These are phyloP conservation scores for Phytopythium chamaehyphon DNA, from an alignment of 352 stramenopile genomes.

Conservation along the genomic window DNA sequence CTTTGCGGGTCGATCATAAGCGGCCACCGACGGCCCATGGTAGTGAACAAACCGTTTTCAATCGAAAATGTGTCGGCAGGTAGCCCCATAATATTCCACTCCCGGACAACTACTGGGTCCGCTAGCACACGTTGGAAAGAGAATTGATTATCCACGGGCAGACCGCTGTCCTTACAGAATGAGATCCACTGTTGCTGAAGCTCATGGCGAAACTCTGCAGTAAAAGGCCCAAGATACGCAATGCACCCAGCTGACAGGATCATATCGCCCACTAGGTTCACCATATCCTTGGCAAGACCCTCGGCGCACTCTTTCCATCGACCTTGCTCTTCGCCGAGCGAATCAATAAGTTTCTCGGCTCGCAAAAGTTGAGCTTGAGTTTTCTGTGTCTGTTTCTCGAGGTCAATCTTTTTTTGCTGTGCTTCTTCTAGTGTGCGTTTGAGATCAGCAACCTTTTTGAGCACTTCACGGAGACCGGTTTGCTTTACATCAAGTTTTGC, in stretches of 20 bases:
- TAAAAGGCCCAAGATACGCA: slow-evolving; percentile 92
- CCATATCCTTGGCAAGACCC: slow-evolving; percentile 69
- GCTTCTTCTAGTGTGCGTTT: slow-evolving; percentile 86
- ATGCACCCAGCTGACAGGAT: slow-evolving; percentile 90
- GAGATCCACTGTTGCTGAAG: slow-evolving; percentile 84
- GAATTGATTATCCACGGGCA: slow-evolving; percentile 86
- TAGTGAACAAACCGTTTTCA: slow-evolving; percentile 92
- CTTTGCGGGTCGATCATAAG: slow-evolving; percentile 94
- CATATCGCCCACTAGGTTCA: slow-evolving; percentile 93
- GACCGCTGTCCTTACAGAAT: slow-evolving; percentile 65
- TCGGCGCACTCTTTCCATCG: slow-evolving; percentile 87
- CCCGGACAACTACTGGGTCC: slow-evolving; percentile 83
- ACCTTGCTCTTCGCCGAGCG: slow-evolving; percentile 86
- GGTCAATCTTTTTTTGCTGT: slow-evolving; percentile 90
- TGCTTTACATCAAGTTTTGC: slow-evolving; percentile 87
- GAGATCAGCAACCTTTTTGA: slow-evolving; percentile 85
- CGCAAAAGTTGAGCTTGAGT: slow-evolving; percentile 87
- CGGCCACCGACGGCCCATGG: slow-evolving; percentile 86
- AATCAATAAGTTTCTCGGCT: slow-evolving; percentile 89
- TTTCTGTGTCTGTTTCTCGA: slow-evolving; percentile 85
- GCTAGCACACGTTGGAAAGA: slow-evolving; percentile 81
- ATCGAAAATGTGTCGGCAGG: slow-evolving; percentile 92
- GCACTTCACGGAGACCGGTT: slow-evolving; percentile 67
- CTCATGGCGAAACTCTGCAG: slow-evolving; percentile 76
- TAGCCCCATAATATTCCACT: slow-evolving; percentile 92